Evolutionary conservation across 1,284 basidiomycete species (phyloP), one percentile per base, ranked within the genome.

Genomic region (Microbotryomycetes sp.): DNA sequence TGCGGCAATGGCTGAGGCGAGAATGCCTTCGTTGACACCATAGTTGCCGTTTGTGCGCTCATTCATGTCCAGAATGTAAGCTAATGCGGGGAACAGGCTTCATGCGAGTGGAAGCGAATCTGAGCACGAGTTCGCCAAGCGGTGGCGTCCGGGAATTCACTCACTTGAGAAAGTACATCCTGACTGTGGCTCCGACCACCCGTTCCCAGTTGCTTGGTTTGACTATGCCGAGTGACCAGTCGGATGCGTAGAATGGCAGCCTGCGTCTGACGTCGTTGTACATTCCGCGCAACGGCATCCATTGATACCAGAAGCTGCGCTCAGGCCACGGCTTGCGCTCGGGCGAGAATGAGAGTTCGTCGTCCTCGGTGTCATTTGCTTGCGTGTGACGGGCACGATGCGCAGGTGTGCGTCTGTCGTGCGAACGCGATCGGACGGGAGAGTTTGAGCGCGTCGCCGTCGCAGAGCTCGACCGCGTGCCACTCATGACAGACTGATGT

Each of bases 21-120:
- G 72, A 11, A 79, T 73, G 7, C 93, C 89, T 74, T 97, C 94
- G 16, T 90, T 82, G 6, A 97, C 88, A 6, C 91, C 91, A 76
- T 94, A 97, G 68, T 89, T 83, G 27, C 85, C 81, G 1, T 90
- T 91, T 0, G 91, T 92, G 75, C 77, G 73, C 50, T 94, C 88
- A 74, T 96, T 93, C 53, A 97, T 81, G 73, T 97, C 91, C 50
- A 97, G 77, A 21, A 91, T 89, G 74, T 97, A 97, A 1, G 93
- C 91, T 53, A 96, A 85, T 7, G 89, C 91, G 2, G 92, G 91
- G 51, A 62, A 59, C 23, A 64, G 11, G 48, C 31, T 35, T 16
- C 47, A 31, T 60, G 57, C 31, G 21, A 60, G 66, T 54, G 23
- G 72, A 70, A 60, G 76, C 75, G 9, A 71, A 73, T 59, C 74